These are phyloP conservation scores for Chytridiales sp. DNA, from an alignment of 371 early-diverging fungal genomes.

Conservation along the genomic window DNA sequence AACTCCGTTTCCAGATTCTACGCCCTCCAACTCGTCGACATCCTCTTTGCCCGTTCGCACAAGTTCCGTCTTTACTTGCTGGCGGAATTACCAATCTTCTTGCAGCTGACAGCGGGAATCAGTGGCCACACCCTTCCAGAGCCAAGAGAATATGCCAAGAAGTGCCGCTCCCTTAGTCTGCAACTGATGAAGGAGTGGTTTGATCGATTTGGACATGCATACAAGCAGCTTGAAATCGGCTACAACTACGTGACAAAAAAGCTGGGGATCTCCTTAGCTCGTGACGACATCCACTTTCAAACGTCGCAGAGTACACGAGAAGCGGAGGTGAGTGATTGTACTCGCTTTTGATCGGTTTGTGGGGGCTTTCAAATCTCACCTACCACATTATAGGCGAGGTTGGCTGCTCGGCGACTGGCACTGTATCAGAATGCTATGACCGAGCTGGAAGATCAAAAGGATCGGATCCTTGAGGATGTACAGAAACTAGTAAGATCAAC, in stretches of 20 bases:
- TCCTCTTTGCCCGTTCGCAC: slow-evolving; percentile 8
- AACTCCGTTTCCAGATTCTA: slow-evolving; percentile 12
- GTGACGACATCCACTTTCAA: no score
- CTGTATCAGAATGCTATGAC: slow-evolving; percentile 4
- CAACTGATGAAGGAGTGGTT: slow-evolving; percentile 5
- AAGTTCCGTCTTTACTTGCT: slow-evolving; percentile 4
- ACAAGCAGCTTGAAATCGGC: slow-evolving; percentile 1
- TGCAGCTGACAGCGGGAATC: slow-evolving; percentile 7
- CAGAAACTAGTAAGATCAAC: no score
- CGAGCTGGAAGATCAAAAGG: not conserved
- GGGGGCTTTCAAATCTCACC: no score
- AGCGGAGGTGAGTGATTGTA: not conserved
- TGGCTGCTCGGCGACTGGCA: no score
- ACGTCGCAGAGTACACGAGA: no score
- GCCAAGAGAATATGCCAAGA: slow-evolving; percentile 3
- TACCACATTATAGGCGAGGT: no score
- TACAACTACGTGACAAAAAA: not conserved
- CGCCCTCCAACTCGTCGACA: slow-evolving; percentile 8
- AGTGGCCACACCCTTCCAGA: slow-evolving; percentile 6
- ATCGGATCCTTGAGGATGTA: not conserved
- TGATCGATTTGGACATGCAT: not conserved
- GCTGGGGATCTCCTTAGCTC: not conserved
- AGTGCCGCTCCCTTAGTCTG: not conserved
- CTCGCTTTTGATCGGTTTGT: not conserved
- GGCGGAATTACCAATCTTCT: slow-evolving; percentile 1